Evolutionary conservation across 208 protist genomes (phyloP).

Genomic region (Leishmania martiniquensis): DNA sequence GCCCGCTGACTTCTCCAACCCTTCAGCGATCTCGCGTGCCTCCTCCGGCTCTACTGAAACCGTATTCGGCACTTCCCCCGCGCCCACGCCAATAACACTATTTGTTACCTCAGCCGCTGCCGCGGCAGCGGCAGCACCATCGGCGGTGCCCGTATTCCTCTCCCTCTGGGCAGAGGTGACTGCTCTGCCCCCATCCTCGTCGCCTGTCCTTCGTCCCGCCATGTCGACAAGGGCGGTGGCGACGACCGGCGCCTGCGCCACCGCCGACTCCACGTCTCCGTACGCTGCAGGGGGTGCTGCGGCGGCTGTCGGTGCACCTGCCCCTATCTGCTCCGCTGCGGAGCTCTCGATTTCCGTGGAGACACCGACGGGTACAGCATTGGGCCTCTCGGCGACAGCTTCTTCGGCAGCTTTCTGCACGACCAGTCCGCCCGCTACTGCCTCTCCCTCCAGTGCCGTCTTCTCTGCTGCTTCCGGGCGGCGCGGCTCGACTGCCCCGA

Average conservation of each 20-base stretch:
- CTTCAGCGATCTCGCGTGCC: background rate
- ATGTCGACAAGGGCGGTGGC: background rate
- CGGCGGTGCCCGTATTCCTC: background rate
- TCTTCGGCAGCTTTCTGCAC: background rate
- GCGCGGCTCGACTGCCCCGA: background rate
- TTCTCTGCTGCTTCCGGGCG: background rate
- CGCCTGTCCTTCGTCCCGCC: too few relatives aligned
- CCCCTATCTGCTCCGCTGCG: background rate
- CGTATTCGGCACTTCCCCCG: background rate
- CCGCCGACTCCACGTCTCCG: background rate
- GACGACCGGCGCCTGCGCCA: too few relatives aligned
- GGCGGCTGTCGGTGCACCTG: background rate
- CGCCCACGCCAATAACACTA: background rate
- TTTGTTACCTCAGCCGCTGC: background rate
- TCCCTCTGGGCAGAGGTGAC: background rate
- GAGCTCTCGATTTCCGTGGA: background rate
- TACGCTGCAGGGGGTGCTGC: background rate
- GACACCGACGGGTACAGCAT: background rate
- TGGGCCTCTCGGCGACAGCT: background rate
- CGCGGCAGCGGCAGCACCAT: background rate
- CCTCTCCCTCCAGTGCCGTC: background rate
- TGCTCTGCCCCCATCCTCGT: background rate
- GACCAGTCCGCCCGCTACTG: background rate
- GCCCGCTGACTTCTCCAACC: background rate
- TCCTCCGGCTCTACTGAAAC: background rate